These are phyloP conservation scores for Backusella tarrabulga DNA, from an alignment of 192 early-diverging fungal species.

Conservation along the genomic window DNA sequence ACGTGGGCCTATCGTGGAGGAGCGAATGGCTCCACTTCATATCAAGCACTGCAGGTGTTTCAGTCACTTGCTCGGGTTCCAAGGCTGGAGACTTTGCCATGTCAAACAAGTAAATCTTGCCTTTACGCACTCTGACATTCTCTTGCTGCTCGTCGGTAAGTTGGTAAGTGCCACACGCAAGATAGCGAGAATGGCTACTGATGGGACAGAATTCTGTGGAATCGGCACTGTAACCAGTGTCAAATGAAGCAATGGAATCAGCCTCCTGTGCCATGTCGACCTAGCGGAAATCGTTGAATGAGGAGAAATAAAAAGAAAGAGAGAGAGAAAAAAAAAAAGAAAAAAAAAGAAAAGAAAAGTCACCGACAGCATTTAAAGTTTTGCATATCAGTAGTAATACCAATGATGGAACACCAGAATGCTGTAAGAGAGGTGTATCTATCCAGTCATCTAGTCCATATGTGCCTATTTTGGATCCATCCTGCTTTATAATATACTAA, in stretches of 20 bases:
- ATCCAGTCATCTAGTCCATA: too few relatives aligned
- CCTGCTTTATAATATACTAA: too few relatives aligned
- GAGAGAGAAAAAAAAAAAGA: not conserved
- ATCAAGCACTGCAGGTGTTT: slow-evolving; percentile 68
- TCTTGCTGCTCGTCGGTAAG: slow-evolving; percentile 44
- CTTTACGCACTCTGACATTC: slow-evolving; percentile 25
- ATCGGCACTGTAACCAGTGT: slow-evolving; percentile 70
- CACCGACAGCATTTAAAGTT: not conserved
- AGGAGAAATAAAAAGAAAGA: not conserved
- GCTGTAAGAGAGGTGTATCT: too few relatives aligned
- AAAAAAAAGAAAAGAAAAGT: not conserved
- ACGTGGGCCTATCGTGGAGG: slow-evolving; percentile 43
- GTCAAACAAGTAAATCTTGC: slow-evolving; percentile 35
- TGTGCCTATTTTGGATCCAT: too few relatives aligned
- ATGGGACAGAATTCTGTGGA: slow-evolving; percentile 72
- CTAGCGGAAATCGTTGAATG: not conserved
- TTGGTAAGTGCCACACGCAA: slow-evolving; percentile 75
- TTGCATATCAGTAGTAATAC: not conserved
- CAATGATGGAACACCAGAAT: too few relatives aligned
- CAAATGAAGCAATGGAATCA: slow-evolving; percentile 50
- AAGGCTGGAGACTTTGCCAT: not conserved
- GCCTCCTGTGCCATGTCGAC: slow-evolving; percentile 15
- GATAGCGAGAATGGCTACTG: slow-evolving; percentile 36
- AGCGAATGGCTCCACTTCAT: slow-evolving; percentile 71
- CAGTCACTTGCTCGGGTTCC: slow-evolving; percentile 43